phyloP scores from a whole-genome alignment of 306 rosid species.

The Vicia villosa region DNA sequence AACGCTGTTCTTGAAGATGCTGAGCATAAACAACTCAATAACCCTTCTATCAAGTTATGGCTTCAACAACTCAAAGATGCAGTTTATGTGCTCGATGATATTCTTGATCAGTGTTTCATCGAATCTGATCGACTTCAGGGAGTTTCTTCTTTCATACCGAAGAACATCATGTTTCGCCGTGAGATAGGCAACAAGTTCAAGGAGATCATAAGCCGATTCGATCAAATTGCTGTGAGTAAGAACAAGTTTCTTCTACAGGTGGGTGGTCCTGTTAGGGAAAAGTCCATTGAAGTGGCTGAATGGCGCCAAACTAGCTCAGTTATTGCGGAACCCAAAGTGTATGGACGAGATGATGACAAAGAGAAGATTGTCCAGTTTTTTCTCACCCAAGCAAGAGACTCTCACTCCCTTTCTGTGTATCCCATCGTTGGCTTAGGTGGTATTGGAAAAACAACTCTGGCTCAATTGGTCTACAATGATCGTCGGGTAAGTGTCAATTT shows the following conservation, averaged over 20 bases:
- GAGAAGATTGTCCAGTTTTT: constrained; percentile 7
- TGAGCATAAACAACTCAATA: background rate
- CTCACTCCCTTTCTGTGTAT: background rate
- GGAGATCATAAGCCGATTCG: background rate
- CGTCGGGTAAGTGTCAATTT: background rate
- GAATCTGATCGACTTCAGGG: background rate
- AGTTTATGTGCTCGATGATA: background rate
- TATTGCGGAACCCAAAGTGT: background rate
- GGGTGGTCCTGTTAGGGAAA: background rate
- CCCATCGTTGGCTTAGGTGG: constrained; percentile 8
- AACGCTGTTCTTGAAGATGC: constrained; percentile 13
- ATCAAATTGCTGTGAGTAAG: constrained; percentile 1
- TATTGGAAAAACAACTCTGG: constrained; percentile 4
- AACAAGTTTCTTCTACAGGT: background rate
- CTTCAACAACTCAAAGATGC: constrained; percentile 19
- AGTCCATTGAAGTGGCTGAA: background rate
- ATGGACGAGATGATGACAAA: constrained; percentile 2
- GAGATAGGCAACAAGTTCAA: background rate
- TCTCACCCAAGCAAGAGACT: background rate
- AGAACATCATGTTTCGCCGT: background rate
- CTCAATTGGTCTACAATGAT: constrained; percentile 6
- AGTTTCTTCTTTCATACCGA: background rate
- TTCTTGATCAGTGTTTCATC: background rate
- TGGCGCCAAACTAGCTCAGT: constrained; percentile 2
- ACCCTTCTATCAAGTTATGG: background rate